These are phyloP conservation scores for Bacterosira constricta DNA, from an alignment of 108 stramenopile species.

Conservation along the genomic window DNA sequence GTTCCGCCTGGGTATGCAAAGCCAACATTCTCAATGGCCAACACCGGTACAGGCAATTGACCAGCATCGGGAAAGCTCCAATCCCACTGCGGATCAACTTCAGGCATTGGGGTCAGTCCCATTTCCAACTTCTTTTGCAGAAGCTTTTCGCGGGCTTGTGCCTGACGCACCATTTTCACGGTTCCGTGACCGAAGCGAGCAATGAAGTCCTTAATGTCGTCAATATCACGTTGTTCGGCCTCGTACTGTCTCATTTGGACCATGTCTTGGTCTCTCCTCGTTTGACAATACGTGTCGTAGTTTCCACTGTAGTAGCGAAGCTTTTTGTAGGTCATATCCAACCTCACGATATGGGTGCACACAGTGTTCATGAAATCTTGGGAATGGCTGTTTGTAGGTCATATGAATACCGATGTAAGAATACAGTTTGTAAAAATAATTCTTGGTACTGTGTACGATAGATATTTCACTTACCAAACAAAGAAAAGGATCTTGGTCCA, in stretches of 20 bases:
- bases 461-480: slow-evolving; percentile 69
- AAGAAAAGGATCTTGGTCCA: slow-evolving; percentile 96
- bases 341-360: slow-evolving; percentile 94
- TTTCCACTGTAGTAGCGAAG: slow-evolving; percentile 96
- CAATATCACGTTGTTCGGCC: slow-evolving; percentile 97
- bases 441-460: too few species aligned
- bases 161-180: slow-evolving; percentile 95
- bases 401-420: not conserved
- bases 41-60: slow-evolving; percentile 83
- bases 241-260: slow-evolving; percentile 95
- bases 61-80: slow-evolving; percentile 89
- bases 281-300: slow-evolving; percentile 92
- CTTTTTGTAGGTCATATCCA: slow-evolving; percentile 91
- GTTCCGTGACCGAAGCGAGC: slow-evolving; percentile 96
- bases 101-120: slow-evolving; percentile 83
- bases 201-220: slow-evolving; percentile 94
- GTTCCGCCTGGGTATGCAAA: slow-evolving; percentile 79
- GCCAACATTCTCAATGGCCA: slow-evolving; percentile 80
- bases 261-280: slow-evolving; percentile 94
- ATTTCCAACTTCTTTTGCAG: slow-evolving; percentile 91
- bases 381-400: slow-evolving; percentile 56
- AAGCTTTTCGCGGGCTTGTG: slow-evolving; percentile 91
- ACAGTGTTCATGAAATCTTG: slow-evolving; percentile 99
- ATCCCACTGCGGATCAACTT: slow-evolving; percentile 78
- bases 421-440: not conserved